phyloP scores from a whole-genome alignment of 768 basidiomycete species.

The Agrocybe chaxingu region DNA sequence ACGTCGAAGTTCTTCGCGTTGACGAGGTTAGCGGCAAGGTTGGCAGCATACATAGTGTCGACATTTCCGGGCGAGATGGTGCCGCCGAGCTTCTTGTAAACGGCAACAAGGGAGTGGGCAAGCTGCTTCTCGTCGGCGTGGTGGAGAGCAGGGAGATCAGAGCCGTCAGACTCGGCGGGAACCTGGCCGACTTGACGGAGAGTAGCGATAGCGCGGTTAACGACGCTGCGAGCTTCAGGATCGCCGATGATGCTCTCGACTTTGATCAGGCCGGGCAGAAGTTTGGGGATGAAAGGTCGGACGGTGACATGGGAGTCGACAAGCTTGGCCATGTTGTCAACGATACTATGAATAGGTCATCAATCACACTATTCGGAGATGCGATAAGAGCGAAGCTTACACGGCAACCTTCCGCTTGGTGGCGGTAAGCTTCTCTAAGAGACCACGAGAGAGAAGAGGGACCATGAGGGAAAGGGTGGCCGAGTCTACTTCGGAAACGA shows the following conservation, averaged over 20 bases:
- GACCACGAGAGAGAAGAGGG: constrained; percentile 90
- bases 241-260: constrained; percentile 93
- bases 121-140: constrained; percentile 67
- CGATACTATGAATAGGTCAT: constrained; percentile 54
- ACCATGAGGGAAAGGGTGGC: constrained; percentile 98
- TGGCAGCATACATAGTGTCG: constrained; percentile 65
- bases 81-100: constrained; percentile 84
- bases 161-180: constrained; percentile 78
- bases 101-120: constrained; percentile 58
- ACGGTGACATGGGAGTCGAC: constrained; percentile 94
- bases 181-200: constrained; percentile 95
- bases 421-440: constrained; percentile 90
- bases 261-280: constrained; percentile 94
- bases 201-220: constrained; percentile 89
- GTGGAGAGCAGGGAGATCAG: constrained; percentile 86
- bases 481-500: constrained; percentile 99
- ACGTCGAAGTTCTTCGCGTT: constrained; percentile 92
- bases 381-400: constrained; percentile 43
- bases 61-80: constrained; percentile 56
- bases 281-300: constrained; percentile 94
- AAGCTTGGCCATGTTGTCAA: constrained; percentile 98
- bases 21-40: constrained; percentile 83
- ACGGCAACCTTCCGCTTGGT: constrained; percentile 98
- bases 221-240: constrained; percentile 94
- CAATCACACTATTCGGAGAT: constrained; percentile 15